Percentiles rank a stretch among this genome's conserved stretches.
Conservation (phyloP, 768 basidiomycete species). For the Sarcodon sp. region DNA sequence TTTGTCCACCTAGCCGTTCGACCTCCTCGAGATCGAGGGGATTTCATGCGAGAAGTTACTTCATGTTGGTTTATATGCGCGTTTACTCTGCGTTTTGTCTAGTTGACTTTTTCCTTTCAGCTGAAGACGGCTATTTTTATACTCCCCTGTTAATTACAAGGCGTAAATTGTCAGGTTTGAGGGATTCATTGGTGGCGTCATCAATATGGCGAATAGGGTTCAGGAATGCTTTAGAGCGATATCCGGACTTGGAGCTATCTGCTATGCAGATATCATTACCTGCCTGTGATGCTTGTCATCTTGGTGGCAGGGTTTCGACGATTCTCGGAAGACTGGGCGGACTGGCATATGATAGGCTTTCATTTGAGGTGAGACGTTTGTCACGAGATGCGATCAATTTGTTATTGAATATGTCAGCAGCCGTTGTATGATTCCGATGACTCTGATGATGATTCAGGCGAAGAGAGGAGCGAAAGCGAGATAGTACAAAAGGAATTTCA, state of each 20-base stretch:
- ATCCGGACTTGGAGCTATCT: constrained; percentile 48
- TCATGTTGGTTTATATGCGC: constrained; percentile 18
- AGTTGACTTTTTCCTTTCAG: not conserved
- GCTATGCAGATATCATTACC: constrained; percentile 42
- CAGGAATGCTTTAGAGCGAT: constrained; percentile 48
- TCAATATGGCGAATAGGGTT: constrained; percentile 72
- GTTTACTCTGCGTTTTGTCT: not conserved
- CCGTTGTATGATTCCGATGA: constrained; percentile 11
- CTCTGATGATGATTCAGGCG: constrained; percentile 11
- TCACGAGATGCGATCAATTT: not conserved
- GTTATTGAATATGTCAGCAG: not conserved
- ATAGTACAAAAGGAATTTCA: constrained; percentile 29
- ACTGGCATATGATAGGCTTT: constrained; percentile 51
- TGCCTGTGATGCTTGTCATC: constrained; percentile 74
- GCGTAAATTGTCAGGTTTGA: constrained; percentile 55
- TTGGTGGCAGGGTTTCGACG: constrained; percentile 59
- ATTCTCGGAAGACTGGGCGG: constrained; percentile 51
- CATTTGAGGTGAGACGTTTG: constrained; percentile 41
- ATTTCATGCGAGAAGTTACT: constrained; percentile 42
- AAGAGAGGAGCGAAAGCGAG: constrained; percentile 8
- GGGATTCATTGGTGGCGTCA: constrained; percentile 72
- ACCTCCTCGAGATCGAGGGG: constrained; percentile 32
- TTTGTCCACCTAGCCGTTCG: constrained; percentile 73
- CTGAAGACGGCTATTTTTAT: constrained; percentile 60
- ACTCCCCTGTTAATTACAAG: constrained; percentile 55